Conservation (phyloP, 495 filamentous ascomycete species). For the Lepraria neglecta region DNA sequence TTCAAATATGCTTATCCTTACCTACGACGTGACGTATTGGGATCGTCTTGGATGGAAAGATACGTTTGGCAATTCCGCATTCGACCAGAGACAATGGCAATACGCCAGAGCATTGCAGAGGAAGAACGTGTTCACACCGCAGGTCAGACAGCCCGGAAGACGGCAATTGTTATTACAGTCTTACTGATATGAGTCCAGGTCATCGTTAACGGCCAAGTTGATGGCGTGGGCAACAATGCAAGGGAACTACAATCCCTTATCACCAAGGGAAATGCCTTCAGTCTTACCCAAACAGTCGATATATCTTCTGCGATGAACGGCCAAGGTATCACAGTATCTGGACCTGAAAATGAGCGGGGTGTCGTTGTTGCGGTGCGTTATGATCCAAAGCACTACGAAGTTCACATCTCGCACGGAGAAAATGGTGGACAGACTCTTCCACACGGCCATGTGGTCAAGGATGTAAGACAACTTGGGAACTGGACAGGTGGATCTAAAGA, state of each 20-base stretch:
- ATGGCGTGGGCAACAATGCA: slow-evolving; percentile 1
- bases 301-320: neutral
- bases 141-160: slow-evolving; percentile 1
- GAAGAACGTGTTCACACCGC: slow-evolving; percentile 5
- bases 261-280: neutral
- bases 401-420: slow-evolving; percentile 10
- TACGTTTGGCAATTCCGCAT: slow-evolving; percentile 2
- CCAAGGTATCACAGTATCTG: neutral
- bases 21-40: slow-evolving; percentile 6
- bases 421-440: slow-evolving; percentile 4
- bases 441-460: slow-evolving; percentile 7
- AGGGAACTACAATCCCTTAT: slow-evolving; percentile 6
- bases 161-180: neutral
- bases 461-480: slow-evolving; percentile 1
- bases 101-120: slow-evolving; percentile 7
- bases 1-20: slow-evolving; percentile 12
- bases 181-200: neutral
- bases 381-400: slow-evolving; percentile 3
- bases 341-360: neutral
- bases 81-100: slow-evolving; percentile 11
- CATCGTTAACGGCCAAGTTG: slow-evolving; percentile 11
- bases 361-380: slow-evolving; percentile 1
- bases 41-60: slow-evolving; percentile 15
- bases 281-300: neutral
- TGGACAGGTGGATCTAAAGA: slow-evolving; percentile 6